Conservation (phyloP, 2,329 filamentous ascomycete species). For the Colletotrichum camelliae region DNA sequence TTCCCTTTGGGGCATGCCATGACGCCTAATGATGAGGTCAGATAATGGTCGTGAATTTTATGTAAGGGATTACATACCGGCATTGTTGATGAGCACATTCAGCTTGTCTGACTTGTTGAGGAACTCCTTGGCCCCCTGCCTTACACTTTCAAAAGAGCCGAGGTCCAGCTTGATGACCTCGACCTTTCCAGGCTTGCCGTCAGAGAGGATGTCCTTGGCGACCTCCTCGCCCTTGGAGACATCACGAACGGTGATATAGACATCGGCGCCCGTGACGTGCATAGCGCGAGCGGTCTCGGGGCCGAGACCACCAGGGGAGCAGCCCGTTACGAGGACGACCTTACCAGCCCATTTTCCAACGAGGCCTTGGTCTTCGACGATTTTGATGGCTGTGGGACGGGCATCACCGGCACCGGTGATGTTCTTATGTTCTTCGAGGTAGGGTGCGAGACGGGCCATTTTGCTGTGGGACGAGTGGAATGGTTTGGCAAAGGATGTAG, state of each 20-base stretch:
- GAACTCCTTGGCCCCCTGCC: slow-evolving; percentile 25
- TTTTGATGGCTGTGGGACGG: slow-evolving; percentile 23
- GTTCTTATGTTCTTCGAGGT: slow-evolving; percentile 6
- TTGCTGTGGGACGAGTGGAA: background rate
- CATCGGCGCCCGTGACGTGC: slow-evolving; percentile 15
- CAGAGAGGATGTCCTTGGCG: slow-evolving; percentile 12
- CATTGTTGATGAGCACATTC: slow-evolving; percentile 29
- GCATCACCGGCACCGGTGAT: slow-evolving; percentile 22
- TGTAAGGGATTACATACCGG: slow-evolving; percentile 9
- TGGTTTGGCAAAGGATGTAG: background rate
- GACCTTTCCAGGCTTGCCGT: slow-evolving; percentile 26
- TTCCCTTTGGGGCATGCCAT: slow-evolving; percentile 20
- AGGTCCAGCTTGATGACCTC: slow-evolving; percentile 38
- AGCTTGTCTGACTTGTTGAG: slow-evolving; percentile 19
- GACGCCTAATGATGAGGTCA: background rate
- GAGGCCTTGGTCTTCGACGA: slow-evolving; percentile 22
- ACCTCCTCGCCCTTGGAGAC: slow-evolving; percentile 11
- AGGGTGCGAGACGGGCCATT: slow-evolving; percentile 14
- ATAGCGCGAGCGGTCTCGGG: slow-evolving; percentile 40
- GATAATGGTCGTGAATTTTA: background rate
- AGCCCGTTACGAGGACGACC: slow-evolving; percentile 38
- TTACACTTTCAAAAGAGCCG: slow-evolving; percentile 33
- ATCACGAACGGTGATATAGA: slow-evolving; percentile 18
- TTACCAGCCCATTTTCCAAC: slow-evolving; percentile 16
- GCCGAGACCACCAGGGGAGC: slow-evolving; percentile 44